Evolutionary conservation across 2,329 filamentous ascomycete species (phyloP).

Genomic region (Botrytis fabae): DNA sequence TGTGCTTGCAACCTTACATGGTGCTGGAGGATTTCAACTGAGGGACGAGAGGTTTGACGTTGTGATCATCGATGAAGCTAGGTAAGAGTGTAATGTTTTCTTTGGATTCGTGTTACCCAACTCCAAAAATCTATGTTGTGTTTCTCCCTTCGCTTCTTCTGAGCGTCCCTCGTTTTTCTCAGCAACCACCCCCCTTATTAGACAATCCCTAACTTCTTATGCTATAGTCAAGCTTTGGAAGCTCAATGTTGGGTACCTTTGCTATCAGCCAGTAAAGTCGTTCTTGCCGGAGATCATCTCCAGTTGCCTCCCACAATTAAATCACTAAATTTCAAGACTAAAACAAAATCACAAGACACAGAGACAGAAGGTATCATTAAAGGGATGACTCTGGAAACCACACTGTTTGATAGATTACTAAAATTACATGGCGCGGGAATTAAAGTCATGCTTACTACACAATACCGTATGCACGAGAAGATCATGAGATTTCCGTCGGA

Average conservation of each 20-base stretch:
- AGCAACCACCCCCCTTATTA: accelerated
- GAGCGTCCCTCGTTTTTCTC: neutral
- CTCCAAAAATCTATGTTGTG: neutral
- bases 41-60: constrained; percentile 83
- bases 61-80: constrained; percentile 93
- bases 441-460: constrained; percentile 93
- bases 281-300: constrained; percentile 91
- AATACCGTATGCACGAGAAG: constrained; percentile 95
- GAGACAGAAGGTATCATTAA: constrained; percentile 47
- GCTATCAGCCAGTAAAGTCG: constrained; percentile 75
- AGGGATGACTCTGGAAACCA: constrained; percentile 74
- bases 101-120: no score
- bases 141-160: neutral
- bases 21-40: constrained; percentile 82
- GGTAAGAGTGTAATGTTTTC: neutral
- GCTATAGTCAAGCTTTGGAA: constrained; percentile 77
- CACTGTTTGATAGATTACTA: constrained; percentile 87
- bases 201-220: neutral
- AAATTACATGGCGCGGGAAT: constrained; percentile 77
- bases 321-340: constrained; percentile 59
- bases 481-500: constrained; percentile 95
- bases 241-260: constrained; percentile 97
- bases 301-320: constrained; percentile 96
- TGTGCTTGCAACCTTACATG: constrained; percentile 89
- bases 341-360: constrained; percentile 40